Base-by-base conservation (phyloP, 2,329 filamentous ascomycete genomes). In the Fusarium sororula region DNA sequence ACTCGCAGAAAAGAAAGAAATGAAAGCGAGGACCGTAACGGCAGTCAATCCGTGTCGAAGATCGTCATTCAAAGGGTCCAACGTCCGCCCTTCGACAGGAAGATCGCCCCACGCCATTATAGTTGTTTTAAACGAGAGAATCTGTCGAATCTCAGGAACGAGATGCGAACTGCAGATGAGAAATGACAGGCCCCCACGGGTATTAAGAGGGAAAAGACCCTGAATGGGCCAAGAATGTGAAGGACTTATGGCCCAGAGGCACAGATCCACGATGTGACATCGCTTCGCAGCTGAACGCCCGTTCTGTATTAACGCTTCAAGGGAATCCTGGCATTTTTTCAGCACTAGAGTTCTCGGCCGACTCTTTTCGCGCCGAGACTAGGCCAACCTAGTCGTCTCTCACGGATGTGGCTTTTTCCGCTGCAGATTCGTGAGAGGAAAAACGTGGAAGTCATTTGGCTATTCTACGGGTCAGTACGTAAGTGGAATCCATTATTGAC, bases 1-100 rank as follows among this genome's bases (percentile, higher is more conserved):
- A 30, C 69, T 73, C 12, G 80, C 75, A 9, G 77, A 67, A 56
- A 80, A 61, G 70, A 82, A 82, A 5, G 81, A 82, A 20, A 81
- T 68, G 50, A 78, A 78, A 24, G 80, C 74, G 7, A 82, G 59
- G 22, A 79, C 70, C 14, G 78, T 74, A 57, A 82, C 80, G 32
- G 79, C 79, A 7, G 74, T 77, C 39, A 82, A 73, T 24, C 81
- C 81, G n/a, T 59, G 65, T 35, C 66, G 77, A 32, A 80, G 76
- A 13, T 58, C 42, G 7, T 70, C 28, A 0, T 57, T 20, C 13
- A 82, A 56, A 10, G 79, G 77, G 12, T 57, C 55, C 38, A 82
- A 72, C 13, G 79, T 79, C 35, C 67, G 77, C 42, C 74, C 65
- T 24, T 77, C 75, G 7, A 22, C 7, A 15, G 71, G 42, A 28